These are phyloP conservation scores for Triangularia verruculosa DNA, from an alignment of 2,329 filamentous ascomycete species.

Conservation along the genomic window DNA sequence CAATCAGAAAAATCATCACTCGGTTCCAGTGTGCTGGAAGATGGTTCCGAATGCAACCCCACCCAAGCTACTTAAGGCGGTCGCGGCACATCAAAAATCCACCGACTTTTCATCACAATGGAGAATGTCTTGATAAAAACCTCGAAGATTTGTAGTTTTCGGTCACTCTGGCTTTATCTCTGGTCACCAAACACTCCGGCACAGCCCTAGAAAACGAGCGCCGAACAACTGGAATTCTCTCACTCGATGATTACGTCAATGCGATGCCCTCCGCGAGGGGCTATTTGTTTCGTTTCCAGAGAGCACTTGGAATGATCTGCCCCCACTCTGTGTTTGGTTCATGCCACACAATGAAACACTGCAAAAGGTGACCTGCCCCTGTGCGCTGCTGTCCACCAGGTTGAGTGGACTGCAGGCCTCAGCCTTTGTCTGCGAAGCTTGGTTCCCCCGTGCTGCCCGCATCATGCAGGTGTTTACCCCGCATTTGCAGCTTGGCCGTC, in stretches of 20 bases:
- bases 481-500: background rate
- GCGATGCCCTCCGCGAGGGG: no score
- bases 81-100: constrained; percentile 1
- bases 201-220: no score
- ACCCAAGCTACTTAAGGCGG: background rate
- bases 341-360: background rate
- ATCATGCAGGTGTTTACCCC: background rate
- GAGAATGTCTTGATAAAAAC: no score
- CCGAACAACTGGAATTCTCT: no score
- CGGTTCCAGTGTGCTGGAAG: constrained; percentile 23
- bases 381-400: background rate
- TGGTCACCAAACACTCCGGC: no score
- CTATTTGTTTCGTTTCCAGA: no score
- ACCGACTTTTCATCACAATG: background rate
- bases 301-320: no score
- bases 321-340: background rate
- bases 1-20: constrained; percentile 24
- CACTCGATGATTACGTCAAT: no score
- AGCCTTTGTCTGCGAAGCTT: background rate
- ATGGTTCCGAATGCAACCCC: constrained; percentile 15
- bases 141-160: no score
- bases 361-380: background rate
- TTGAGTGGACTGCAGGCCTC: background rate
- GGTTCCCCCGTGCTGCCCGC: background rate
- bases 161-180: no score